Conservation (phyloP, 495 filamentous ascomycete species). For the Hyaloscypha bicolor region DNA sequence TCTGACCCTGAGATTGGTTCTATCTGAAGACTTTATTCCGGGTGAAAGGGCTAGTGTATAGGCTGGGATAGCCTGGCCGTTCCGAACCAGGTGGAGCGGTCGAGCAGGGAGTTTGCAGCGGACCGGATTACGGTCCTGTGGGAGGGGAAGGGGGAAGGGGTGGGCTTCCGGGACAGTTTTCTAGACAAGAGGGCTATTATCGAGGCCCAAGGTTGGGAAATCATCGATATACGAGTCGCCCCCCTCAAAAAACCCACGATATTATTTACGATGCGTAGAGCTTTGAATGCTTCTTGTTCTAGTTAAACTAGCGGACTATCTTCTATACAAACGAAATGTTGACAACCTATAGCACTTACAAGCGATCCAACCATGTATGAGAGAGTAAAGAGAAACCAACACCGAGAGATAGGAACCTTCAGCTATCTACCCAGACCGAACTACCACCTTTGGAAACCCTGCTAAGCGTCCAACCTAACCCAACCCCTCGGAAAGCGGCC, state of each 20-base stretch:
- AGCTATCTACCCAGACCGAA: too few species aligned
- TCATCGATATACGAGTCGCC: background rate
- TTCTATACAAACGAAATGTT: too few species aligned
- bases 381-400: too few species aligned
- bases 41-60: background rate
- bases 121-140: background rate
- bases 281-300: too few species aligned
- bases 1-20: slow-evolving; percentile 5
- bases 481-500: too few species aligned
- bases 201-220: slow-evolving; percentile 9
- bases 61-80: background rate
- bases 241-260: background rate
- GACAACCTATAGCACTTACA: too few species aligned
- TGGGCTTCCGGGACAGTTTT: slow-evolving; percentile 1
- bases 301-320: too few species aligned
- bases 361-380: too few species aligned
- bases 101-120: slow-evolving; percentile 4
- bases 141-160: too few species aligned
- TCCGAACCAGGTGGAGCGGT: background rate
- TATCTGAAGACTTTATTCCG: background rate
- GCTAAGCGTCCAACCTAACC: too few species aligned
- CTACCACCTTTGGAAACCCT: too few species aligned
- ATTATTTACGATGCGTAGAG: background rate
- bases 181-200: background rate
- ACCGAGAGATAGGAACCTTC: too few species aligned